Evolutionary conservation across 225 moss, liverwort and hornwort species (phyloP), one percentile per base, ranked within the genome.

Genomic region (Rhytidiadelphus loreus): DNA sequence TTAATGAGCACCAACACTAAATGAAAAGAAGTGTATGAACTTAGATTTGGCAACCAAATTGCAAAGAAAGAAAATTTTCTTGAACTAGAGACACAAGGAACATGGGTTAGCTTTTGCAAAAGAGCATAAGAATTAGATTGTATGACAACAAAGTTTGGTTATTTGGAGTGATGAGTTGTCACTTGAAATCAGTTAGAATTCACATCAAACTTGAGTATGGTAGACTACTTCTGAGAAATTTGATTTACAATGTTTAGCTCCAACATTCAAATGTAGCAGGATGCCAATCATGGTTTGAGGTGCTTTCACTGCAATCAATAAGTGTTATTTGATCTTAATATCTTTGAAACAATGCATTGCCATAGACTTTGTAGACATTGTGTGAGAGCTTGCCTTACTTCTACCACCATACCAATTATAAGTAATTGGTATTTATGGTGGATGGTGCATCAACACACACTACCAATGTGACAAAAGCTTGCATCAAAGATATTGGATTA

Each of bases 81-180:
- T 25, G 15, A 26, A 70, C 8, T 3, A 68, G 5, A 12, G 13
- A 13, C 4, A 39, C 2, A 39, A 14, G 0, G 25, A 14, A 41
- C 1, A 25, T 0, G 8, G 9, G 1, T 25, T 41, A 70, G 7
- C 8, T 1, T 41, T 70, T 41, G 2, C 1, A 4, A 4, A 29
- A 29, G 11, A 30, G 7, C 6, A 73, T 46, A 30, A 46, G 3
- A 46, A 70, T 70, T 70, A 16, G 15, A 70, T 43, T 41, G 15
- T 26, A 41, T 8, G 3, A 26, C 26, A 26, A 41, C 4, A 1
- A 3, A 46, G 7, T 4, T 17, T 73, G 18, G 11, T 29, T 16
- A 46, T 46, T 73, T 73, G 73, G 46, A 73, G 6, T 0, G 6
- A 3, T 72, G 28, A 28, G 1, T 29, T 16, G 25, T 29, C 29